phyloP scores from a whole-genome alignment of 2,329 filamentous ascomycete species.

The Sclerotinia spermophila region DNA sequence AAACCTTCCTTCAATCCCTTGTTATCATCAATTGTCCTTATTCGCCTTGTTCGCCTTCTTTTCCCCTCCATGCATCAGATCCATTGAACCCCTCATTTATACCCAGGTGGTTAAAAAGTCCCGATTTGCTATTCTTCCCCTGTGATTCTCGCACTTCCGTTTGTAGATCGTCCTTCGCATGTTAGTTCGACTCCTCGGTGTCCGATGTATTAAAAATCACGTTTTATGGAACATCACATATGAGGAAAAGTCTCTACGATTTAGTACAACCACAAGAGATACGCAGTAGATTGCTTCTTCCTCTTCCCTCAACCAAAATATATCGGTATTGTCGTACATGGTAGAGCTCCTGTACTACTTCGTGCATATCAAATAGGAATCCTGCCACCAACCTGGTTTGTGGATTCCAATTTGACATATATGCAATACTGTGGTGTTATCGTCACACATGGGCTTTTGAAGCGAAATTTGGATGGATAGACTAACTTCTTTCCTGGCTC shows the following conservation, averaged over 20 bases:
- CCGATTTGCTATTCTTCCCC: background rate
- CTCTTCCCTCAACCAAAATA: background rate
- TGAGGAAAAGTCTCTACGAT: background rate
- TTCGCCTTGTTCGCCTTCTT: background rate
- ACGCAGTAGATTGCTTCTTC: background rate
- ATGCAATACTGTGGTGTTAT: background rate
- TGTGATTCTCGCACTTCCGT: no score
- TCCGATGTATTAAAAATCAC: background rate
- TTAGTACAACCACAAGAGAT: background rate
- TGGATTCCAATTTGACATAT: background rate
- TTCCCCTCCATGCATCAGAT: slow-evolving; percentile 2
- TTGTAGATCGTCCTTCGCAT: no score
- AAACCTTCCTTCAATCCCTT: background rate
- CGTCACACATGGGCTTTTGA: background rate
- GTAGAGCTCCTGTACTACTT: background rate
- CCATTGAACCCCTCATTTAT: background rate
- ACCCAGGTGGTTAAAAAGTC: background rate
- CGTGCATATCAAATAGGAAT: background rate
- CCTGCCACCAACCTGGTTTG: slow-evolving; percentile 8
- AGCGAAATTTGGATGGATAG: background rate
- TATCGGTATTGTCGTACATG: background rate
- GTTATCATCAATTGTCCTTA: background rate
- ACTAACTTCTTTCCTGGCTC: background rate
- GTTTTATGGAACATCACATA: background rate
- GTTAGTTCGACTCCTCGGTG: no score